phyloP scores from a whole-genome alignment of 1,139 yeast species.

The Arxiozyma telluris region DNA sequence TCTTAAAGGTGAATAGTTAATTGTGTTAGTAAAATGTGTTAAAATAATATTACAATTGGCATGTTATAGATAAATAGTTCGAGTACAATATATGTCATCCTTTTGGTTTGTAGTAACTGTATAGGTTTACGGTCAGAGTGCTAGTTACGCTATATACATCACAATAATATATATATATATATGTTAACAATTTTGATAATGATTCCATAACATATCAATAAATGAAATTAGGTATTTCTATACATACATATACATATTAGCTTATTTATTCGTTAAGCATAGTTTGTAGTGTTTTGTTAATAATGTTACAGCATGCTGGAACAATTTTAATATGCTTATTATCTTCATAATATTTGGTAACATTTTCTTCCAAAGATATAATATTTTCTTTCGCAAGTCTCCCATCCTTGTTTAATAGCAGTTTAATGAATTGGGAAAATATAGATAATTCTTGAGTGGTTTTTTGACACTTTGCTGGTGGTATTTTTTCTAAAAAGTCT shows the following conservation, averaged over 20 bases:
- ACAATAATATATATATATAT: too few relatives aligned
- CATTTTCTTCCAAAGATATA: constrained; percentile 36
- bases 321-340: constrained; percentile 13
- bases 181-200: too few relatives aligned
- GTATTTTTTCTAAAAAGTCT: constrained; percentile 40
- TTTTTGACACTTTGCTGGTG: constrained; percentile 39
- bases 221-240: background rate
- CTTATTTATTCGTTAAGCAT: constrained; percentile 1
- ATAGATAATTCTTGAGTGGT: constrained; percentile 59
- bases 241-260: background rate
- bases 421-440: constrained; percentile 39
- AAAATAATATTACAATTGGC: background rate
- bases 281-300: constrained; percentile 17
- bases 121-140: too few relatives aligned
- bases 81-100: too few relatives aligned
- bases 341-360: constrained; percentile 32
- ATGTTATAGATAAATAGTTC: too few relatives aligned
- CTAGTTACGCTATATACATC: too few relatives aligned
- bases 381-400: constrained; percentile 24
- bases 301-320: constrained; percentile 26
- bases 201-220: background rate
- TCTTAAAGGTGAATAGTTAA: too few relatives aligned
- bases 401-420: constrained; percentile 10
- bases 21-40: too few relatives aligned
- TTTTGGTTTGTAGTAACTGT: too few relatives aligned